phyloP scores from a whole-genome alignment of 257 asterid genomes.

The Nicotiana tabacum region DNA sequence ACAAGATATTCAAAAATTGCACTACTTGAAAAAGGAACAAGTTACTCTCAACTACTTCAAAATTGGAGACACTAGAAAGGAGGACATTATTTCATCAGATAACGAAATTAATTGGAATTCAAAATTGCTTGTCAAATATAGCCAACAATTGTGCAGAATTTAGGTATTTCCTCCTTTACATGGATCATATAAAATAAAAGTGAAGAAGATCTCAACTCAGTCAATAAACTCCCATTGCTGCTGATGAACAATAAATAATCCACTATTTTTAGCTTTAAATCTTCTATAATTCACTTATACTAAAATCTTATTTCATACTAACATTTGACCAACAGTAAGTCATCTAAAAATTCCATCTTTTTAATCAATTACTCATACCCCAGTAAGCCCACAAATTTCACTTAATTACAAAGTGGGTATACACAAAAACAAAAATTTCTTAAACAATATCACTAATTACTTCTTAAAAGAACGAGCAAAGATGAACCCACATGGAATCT shows the following conservation, averaged over 20 bases:
- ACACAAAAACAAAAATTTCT: neutral
- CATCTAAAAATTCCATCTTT: neutral
- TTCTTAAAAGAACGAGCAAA: neutral
- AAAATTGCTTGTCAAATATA: neutral
- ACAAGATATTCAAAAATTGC: neutral
- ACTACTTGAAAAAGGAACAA: neutral
- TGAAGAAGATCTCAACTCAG: neutral
- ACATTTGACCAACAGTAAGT: neutral
- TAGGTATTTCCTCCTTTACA: neutral
- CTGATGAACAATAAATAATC: neutral
- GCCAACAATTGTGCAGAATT: neutral
- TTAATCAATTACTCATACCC: neutral
- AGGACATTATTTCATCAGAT: neutral
- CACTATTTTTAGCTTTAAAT: neutral
- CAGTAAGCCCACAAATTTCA: neutral
- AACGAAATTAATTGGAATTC: neutral
- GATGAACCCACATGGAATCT: neutral
- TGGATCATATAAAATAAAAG: neutral
- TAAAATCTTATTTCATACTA: neutral
- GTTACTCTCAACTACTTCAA: neutral
- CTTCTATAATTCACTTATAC: neutral
- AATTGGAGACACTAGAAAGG: neutral
- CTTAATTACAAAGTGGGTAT: slow-evolving; percentile 3
- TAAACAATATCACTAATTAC: neutral
- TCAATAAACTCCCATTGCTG: neutral